Evolutionary conservation across 805 yeast species (phyloP), one percentile per base, ranked within the genome.

Genomic region (Kluyveromyces wickerhamii): DNA sequence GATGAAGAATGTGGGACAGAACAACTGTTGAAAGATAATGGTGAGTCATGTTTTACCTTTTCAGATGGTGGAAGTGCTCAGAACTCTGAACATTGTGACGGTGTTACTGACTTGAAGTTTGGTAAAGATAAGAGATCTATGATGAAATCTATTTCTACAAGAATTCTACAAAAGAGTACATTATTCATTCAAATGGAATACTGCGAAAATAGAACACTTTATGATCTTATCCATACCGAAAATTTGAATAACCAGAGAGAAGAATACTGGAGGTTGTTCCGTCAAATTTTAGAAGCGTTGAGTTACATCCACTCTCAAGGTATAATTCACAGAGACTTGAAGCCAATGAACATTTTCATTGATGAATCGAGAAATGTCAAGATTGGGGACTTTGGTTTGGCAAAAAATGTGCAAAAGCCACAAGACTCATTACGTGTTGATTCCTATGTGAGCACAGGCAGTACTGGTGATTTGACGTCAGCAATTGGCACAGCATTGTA

Each of bases 121-220:
- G 23, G 21, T 20, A 29, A 15, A n/a, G 17, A 22, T 16, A 27
- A n/a, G 21, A 21, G 20, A 15, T 26, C 21, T 16, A 20, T 14
- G n/a, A 13, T 15, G 15, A 25, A 33, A 21, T 15, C 21, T 21
- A 36, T 17, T 10, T 8, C 46, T 36, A 10, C 44, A 30, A 6
- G 44, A 39, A 22, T 27, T 8, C 64, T 63, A 38, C 57, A 62
- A 29, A 66, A 65, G 43, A 81, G 88, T 35, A 86, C 94, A 0
- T 60, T 92, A 20, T 92, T 84, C 54, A 92, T 92, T 45, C 99
- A 92, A 53, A 92, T 92, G 99, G 98, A 92, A 57, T 92, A 92
- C 49, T 92, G 99, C 60, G 98, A 92, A 51, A 92, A 89, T 52
- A 85, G 84, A 38, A 89, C 99, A 0, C 60, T 92, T 19, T 71